Base-by-base conservation (phyloP, 306 rosid species). In the Vigna trinervia region DNA sequence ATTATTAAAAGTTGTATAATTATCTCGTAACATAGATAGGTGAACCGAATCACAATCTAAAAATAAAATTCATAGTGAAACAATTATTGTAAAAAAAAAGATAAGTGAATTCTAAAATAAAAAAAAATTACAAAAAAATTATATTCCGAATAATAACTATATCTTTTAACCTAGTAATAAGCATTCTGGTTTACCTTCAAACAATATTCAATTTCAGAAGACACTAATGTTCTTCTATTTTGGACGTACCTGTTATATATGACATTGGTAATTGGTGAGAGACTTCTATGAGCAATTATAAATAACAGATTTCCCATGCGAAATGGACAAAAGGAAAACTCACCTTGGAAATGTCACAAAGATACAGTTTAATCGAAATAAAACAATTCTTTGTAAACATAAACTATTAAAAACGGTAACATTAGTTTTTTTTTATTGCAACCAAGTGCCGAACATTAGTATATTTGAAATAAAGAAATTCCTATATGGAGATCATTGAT, bases 221-320 rank as follows among this genome's bases (percentile, higher is more conserved):
- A 17, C 17, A 47, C 41, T 38, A 36, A 53, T n/a, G 59, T 70
- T 53, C 10, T 61, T 5, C 50, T 22, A 39, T 43, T 51, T 81
- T 75, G 81, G 85, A 75, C 48, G 61, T 10, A 59, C 36, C 47
- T 74, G 47, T 1, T 34, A 4, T 80, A 22, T 48, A 26, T 48
- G 71, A 67, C 76, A 36, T 23, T 76, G 19, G 32, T 65, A 39
- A 28, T 5, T 36, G 6, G 72, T 11, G n/a, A 78, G 39, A 41
- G 2, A 8, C 47, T 15, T 32, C 30, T 47, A 39, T 2, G 68
- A 7, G 58, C 26, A 73, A 67, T 15, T 71, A 2, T 36, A 20
- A 10, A 22, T 47, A 38, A 64, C 39, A 34, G 41, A 0, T 8
- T 36, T 36, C 1, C 8, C 41, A 36, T 62, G 63, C 62, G 75